Evolutionary conservation across 345 rosid genomes (phyloP).

Genomic region (Sonneratia alba): DNA sequence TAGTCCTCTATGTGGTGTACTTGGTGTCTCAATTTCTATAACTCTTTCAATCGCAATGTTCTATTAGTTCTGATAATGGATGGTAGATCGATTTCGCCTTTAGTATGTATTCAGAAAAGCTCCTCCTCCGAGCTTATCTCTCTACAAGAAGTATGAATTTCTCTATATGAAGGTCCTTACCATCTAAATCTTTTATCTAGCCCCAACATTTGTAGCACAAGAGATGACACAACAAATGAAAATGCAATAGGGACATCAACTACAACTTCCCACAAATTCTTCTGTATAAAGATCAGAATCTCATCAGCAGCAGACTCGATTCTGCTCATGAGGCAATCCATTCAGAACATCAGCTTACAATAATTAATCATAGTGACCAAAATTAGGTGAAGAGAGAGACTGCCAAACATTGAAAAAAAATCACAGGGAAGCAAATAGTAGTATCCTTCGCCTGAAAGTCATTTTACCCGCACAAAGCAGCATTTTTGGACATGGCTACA

Average conservation of each 20-base stretch:
- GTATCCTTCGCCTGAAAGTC: not conserved
- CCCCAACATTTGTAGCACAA: no score
- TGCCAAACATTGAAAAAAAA: not conserved
- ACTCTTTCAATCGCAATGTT: not conserved
- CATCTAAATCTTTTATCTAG: no score
- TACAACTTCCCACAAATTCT: not conserved
- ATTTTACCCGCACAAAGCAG: not conserved
- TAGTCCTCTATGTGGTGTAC: not conserved
- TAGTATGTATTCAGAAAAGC: not conserved
- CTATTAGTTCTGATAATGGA: not conserved
- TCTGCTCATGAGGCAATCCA: not conserved
- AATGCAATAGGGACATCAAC: no score
- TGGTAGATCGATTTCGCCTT: not conserved
- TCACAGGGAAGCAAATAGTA: not conserved
- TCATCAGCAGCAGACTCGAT: not conserved
- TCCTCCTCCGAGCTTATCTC: not conserved
- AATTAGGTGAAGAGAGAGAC: not conserved
- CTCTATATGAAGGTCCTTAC: not conserved
- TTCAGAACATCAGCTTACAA: not conserved
- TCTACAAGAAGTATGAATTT: not conserved
- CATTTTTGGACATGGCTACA: not conserved
- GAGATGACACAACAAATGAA: not conserved
- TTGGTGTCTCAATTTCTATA: not conserved
- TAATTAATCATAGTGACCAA: not conserved
- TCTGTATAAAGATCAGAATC: not conserved